Evolutionary conservation across 2,329 filamentous ascomycete species (phyloP), one percentile per base, ranked within the genome.

Genomic region (Ceratocystis cubensis): DNA sequence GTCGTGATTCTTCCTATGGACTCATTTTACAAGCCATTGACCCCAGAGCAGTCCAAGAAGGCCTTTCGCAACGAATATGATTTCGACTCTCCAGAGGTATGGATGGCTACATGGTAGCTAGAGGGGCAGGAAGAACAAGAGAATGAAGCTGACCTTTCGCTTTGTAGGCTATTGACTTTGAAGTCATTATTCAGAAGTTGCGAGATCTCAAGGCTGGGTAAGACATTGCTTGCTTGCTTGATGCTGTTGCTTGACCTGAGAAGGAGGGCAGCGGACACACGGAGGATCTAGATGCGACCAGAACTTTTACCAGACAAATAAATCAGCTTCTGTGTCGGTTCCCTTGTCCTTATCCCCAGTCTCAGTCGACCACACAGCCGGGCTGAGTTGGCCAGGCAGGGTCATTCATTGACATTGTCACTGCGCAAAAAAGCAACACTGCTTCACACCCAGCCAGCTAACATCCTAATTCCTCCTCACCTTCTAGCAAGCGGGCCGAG

Each of bases 1-100:
- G 94, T 99, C 69, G 92, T 96, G 63, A 96, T 99, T 76, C 77
- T 99, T 72, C 96, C 92, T 53, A 97, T 99, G 88, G 94, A 99
- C 76, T 96, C 93, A 13, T 99, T 96, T 76, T 99, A 99, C 78
- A 97, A 96, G 77, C 88, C 87, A 20, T 78, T 99, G 71, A 88
- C 84, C 20, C 81, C 86, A 1, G 91, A 92, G 73, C 81, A 94
- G 73, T 93, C 90, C 64, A 84, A 80, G 70, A 82, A 84, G 71
- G 94, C 94, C 0, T 96, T 96, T 76, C 78, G 79, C 68, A 96
- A 96, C 73, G 91, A 97, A 74, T 96, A 89, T 75, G 94, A 99
- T 74, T 96, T 99, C 77, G 94, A 99, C 75, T 87, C 92, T 7
- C 94, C 94, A 15, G 85, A 92, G 70, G 82, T 83, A 76, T 46